phyloP scores from a whole-genome alignment of 495 filamentous ascomycete genomes.

The Chaetomium tenue region DNA sequence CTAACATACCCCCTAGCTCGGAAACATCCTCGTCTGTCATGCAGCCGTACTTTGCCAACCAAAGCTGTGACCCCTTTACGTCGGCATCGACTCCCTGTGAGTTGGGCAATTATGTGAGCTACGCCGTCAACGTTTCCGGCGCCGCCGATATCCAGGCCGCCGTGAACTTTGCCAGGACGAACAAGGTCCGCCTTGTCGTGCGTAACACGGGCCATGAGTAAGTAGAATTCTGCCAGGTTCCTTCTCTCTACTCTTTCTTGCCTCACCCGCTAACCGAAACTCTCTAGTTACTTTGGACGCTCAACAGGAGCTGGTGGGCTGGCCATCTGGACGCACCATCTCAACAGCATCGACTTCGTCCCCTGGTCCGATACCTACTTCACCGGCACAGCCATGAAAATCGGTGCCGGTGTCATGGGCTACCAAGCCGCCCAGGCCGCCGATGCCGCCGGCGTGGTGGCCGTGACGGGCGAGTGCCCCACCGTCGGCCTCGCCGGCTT shows the following conservation, averaged over 20 bases:
- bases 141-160: conserved; percentile 39
- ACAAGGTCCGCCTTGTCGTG: conserved; percentile 45
- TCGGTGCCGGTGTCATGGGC: conserved; percentile 56
- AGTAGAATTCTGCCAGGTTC: not conserved
- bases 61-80: conserved; percentile 14
- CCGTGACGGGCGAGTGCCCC: conserved; percentile 48
- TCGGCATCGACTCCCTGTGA: conserved; percentile 36
- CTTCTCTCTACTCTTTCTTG: not conserved
- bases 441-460: conserved; percentile 40
- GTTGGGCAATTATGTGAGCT: conserved; percentile 52
- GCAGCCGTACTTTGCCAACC: conserved; percentile 14
- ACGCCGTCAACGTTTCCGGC: conserved; percentile 47
- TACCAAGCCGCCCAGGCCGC: conserved; percentile 49
- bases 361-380: conserved; percentile 39
- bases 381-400: conserved; percentile 45
- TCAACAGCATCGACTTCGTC: conserved; percentile 47
- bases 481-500: conserved; percentile 52
- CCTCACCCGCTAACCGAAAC: not conserved
- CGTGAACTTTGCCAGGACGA: conserved; percentile 42
- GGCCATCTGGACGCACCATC: conserved; percentile 49
- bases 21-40: conserved; percentile 9
- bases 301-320: conserved; percentile 49
- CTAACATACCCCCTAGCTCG: conserved; percentile 1
- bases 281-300: conserved; percentile 34
- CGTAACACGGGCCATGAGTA: conserved; percentile 45